Base-by-base conservation (phyloP, 768 basidiomycete species). In the Cantharellus anzutake region DNA sequence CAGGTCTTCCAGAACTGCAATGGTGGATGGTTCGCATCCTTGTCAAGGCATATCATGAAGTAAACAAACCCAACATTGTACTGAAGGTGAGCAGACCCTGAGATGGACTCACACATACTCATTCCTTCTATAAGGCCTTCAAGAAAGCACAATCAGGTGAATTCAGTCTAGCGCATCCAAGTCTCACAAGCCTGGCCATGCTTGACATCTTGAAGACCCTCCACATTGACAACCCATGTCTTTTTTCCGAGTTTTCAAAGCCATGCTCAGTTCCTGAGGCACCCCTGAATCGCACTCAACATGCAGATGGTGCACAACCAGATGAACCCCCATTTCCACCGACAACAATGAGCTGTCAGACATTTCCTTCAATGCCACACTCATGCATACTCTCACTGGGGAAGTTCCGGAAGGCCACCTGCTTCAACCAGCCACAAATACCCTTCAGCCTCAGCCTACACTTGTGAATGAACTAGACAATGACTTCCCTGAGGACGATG, bases 21-120 rank as follows among this genome's bases (percentile, higher is more conserved):
- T 7, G 20, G 44, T 48, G 44, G 11, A 48, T 7, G 11, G 20
- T 48, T 7, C 11, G 11, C 7, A 48, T 20, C 7, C 44, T 48
- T 20, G 11, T 48, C 44, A 48, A 48, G 20, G 44, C 44, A 48
- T 48, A 48, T 48, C 44, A 48, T 48, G 44, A 7, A 48, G 20
- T 20, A 7, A 48, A 48, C 20, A 48, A 48, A 7, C 7, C 7
- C 11, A 20, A 48, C 11, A 48, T 20, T 7, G 44, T 48, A 7
- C 44, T 48, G 11, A 48, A 20, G 44, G 44, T n/a, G n/a, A n/a
- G n/a, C n/a, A n/a, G n/a, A n/a, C n/a, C n/a, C n/a, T n/a, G n/a
- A n/a, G n/a, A n/a, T 72, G 42, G 44, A 20, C 20, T 48, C 7
- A 7, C 44, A 48, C 20, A 48, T 48, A 48, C 7, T 48, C 44